A percentile compares a stretch with the other conserved stretches of the same genome.
Evolutionary conservation across 495 filamentous ascomycete species (phyloP).

Genomic region (Annulohypoxylon maeteangense): DNA sequence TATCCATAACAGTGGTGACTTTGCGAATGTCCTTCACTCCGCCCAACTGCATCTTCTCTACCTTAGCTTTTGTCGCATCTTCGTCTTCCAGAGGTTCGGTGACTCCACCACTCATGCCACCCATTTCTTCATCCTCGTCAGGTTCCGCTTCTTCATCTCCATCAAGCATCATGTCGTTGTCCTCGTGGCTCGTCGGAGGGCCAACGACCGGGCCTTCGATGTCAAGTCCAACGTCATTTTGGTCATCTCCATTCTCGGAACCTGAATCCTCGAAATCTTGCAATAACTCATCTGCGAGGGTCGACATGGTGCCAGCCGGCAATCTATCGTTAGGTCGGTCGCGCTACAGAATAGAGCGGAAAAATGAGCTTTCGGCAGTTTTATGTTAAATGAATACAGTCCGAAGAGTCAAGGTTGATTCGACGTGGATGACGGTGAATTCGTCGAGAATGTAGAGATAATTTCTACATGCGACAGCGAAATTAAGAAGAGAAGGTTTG

Average conservation of each 20-base stretch:
- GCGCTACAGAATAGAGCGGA: background rate
- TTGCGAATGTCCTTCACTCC: slow-evolving; percentile 77
- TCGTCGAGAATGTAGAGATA: background rate
- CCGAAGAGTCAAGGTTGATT: background rate
- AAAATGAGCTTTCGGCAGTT: background rate
- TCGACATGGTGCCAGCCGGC: slow-evolving; percentile 68
- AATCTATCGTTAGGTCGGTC: background rate
- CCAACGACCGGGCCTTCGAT: slow-evolving; percentile 41
- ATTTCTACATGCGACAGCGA: slow-evolving; percentile 27
- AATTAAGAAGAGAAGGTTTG: slow-evolving; percentile 1
- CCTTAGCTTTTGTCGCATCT: slow-evolving; percentile 74
- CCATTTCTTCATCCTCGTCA: slow-evolving; percentile 67
- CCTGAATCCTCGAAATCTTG: slow-evolving; percentile 89
- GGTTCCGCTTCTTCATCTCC: slow-evolving; percentile 58
- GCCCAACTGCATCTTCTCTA: slow-evolving; percentile 82
- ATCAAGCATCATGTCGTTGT: slow-evolving; percentile 53
- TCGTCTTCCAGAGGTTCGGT: slow-evolving; percentile 67
- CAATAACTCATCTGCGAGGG: slow-evolving; percentile 81
- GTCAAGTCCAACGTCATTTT: slow-evolving; percentile 58
- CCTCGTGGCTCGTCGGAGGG: slow-evolving; percentile 43
- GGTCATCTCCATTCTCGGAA: slow-evolving; percentile 66
- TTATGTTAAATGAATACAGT: background rate
- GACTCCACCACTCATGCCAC: slow-evolving; percentile 52
- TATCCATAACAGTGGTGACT: slow-evolving; percentile 80
- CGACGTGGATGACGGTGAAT: background rate